Base-by-base conservation (phyloP, 148 eudicot species). In the Mesembryanthemum crystallinum region DNA sequence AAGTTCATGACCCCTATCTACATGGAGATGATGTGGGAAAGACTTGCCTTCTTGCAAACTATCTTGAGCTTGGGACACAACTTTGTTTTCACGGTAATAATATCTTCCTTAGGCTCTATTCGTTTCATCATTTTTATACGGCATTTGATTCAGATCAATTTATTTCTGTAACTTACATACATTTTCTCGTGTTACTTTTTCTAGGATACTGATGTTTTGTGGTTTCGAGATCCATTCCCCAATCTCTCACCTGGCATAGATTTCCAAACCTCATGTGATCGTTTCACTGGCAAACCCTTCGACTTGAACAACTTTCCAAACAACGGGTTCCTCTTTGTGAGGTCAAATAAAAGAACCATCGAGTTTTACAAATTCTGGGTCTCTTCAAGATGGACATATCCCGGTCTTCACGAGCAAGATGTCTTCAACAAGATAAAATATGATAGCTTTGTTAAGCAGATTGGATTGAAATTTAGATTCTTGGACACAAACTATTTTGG, bases 201-300 rank as follows among this genome's bases (percentile, higher is more conserved):
- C 8, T 52, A 88, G 92, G 89, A 88, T 51, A 69, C 75, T 4
- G 92, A 86, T 68, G 72, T 88, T 33, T 72, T 86, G 87, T 88
- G 92, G 92, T 76, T 86, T 32, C 74, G 87, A 35, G 71, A 88
- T 73, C 92, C 92, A 67, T 85, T 88, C 71, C 78, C 61, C 0
- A 83, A 72, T 11, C 82, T 88, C 29, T 58, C 79, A 32, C 57
- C 73, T 18, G 76, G 83, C 11, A 17, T 17, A n/a, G 97, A 77
- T 76, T 84, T 88, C 59, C 91, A 86, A 69, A 86, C 84, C 27
- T 85, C 91, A 28, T 82, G 89, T 28, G 91, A 88, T 52, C 25
- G 12, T 15, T 88, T 78, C 81, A 69, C 64, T 17, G 89, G 88
- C 12, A 39, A 33, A 28, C 76, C 84, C 7, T 76, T 35, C 14